Conservation (phyloP, 1,284 basidiomycete species). For the Leccinum angustisporum region DNA sequence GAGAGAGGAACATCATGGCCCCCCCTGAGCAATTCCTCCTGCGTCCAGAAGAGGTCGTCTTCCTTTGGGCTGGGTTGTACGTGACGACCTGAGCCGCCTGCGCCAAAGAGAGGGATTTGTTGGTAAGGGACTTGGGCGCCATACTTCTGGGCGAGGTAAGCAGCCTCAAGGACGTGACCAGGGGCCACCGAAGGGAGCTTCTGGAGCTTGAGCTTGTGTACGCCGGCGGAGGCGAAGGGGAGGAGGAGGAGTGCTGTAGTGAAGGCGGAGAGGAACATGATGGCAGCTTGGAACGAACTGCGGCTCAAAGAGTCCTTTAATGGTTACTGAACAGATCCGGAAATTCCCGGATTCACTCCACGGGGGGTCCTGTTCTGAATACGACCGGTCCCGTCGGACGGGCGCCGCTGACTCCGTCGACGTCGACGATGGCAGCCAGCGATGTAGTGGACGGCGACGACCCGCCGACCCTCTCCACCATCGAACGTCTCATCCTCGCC, state of each 20-base stretch:
- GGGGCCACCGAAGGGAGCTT: slow-evolving; percentile 66
- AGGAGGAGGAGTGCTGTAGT: slow-evolving; percentile 58
- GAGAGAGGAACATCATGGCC: slow-evolving; percentile 90
- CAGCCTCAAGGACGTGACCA: slow-evolving; percentile 73
- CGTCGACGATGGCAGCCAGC: background rate
- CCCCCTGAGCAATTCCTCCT: slow-evolving; percentile 69
- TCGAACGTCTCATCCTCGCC: slow-evolving; percentile 74
- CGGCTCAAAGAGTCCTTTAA: slow-evolving; percentile 25
- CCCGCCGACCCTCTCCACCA: slow-evolving; percentile 38
- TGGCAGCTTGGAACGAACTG: slow-evolving; percentile 18
- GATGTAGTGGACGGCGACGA: slow-evolving; percentile 9
- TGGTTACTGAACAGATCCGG: slow-evolving; percentile 16
- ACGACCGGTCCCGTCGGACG: background rate
- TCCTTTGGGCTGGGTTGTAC: slow-evolving; percentile 51
- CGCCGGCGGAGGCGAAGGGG: slow-evolving; percentile 66
- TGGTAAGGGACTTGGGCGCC: slow-evolving; percentile 45
- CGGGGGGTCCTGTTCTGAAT: background rate
- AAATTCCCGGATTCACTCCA: slow-evolving; percentile 19
- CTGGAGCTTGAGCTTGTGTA: slow-evolving; percentile 85
- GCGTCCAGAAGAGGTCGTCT: slow-evolving; percentile 79
- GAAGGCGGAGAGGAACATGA: slow-evolving; percentile 68
- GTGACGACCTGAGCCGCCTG: slow-evolving; percentile 71
- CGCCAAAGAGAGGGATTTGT: slow-evolving; percentile 72
- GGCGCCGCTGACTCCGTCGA: background rate
- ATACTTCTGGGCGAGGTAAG: slow-evolving; percentile 89